These are phyloP conservation scores for Daldinia eschscholtzii DNA, from an alignment of 2,329 filamentous ascomycete species.

Conservation along the genomic window DNA sequence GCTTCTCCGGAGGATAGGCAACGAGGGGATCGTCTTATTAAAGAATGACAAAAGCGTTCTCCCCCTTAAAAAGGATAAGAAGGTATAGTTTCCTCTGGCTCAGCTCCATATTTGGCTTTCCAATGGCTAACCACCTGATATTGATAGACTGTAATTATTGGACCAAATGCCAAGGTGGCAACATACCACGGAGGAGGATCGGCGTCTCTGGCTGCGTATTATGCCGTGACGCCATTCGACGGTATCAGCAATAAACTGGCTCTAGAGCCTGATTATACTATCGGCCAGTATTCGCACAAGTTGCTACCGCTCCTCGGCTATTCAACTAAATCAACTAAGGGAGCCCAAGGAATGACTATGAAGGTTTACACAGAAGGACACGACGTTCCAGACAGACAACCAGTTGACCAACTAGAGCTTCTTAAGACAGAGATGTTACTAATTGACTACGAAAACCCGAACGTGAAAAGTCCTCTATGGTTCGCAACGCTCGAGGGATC, in stretches of 20 bases:
- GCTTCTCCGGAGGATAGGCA: slow-evolving; percentile 73
- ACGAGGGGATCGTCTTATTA: slow-evolving; percentile 78
- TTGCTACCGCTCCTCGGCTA: slow-evolving; percentile 70
- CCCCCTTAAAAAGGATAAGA: slow-evolving; percentile 73
- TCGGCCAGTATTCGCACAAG: slow-evolving; percentile 75
- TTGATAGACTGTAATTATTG: slow-evolving; percentile 65
- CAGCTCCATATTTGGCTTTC: not conserved
- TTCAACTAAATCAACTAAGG: slow-evolving; percentile 64
- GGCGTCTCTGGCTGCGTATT: slow-evolving; percentile 71
- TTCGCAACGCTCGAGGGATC: slow-evolving; percentile 72
- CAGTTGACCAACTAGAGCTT: slow-evolving; percentile 64
- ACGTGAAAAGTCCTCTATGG: slow-evolving; percentile 65
- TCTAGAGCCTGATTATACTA: slow-evolving; percentile 62
- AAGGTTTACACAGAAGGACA: slow-evolving; percentile 72
- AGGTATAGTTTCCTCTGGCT: slow-evolving; percentile 52
- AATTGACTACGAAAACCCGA: slow-evolving; percentile 65
- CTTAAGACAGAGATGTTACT: slow-evolving; percentile 64
- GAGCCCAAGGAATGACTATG: slow-evolving; percentile 71
- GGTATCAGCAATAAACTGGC: slow-evolving; percentile 71
- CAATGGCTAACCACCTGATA: slow-evolving; percentile 10
- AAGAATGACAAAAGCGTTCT: slow-evolving; percentile 77
- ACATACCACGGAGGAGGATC: slow-evolving; percentile 75
- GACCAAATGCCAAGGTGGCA: slow-evolving; percentile 68
- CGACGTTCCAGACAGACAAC: slow-evolving; percentile 59
- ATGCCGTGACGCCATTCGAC: slow-evolving; percentile 78